phyloP scores from a whole-genome alignment of 495 filamentous ascomycete species.

The Lentithecium fluviatile region DNA sequence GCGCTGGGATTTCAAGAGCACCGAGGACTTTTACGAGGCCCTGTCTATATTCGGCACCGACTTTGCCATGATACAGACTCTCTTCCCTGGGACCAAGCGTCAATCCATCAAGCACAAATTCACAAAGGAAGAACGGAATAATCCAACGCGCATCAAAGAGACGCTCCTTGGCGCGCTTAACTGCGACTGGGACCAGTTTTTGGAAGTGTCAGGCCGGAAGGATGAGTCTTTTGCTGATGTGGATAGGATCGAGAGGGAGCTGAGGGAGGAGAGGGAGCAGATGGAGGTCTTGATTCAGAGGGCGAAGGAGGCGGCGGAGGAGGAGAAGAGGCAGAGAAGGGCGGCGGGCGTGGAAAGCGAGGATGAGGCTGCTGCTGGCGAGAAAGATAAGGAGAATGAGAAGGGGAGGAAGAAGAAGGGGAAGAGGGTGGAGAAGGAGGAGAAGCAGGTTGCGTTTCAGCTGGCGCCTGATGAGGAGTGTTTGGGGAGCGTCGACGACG shows the following conservation, averaged over 20 bases:
- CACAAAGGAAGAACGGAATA: conserved; percentile 81
- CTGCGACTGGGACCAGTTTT: conserved; percentile 40
- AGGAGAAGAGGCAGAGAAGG: conserved; percentile 52
- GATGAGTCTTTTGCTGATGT: conserved; percentile 36
- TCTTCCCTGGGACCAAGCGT: conserved; percentile 75
- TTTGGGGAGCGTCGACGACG: conserved; percentile 10
- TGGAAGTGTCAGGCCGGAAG: conserved; percentile 27
- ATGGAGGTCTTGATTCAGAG: conserved; percentile 65
- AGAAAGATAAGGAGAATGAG: conserved; percentile 38
- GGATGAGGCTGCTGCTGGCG: conserved; percentile 40
- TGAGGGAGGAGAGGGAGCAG: conserved; percentile 38
- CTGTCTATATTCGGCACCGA: conserved; percentile 89
- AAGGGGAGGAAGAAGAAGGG: conserved; percentile 29
- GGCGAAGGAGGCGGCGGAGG: conserved; percentile 64
- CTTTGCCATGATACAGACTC: conserved; percentile 79
- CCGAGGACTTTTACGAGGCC: conserved; percentile 80
- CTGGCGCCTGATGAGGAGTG: conserved; percentile 10
- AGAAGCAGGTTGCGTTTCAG: conserved; percentile 32
- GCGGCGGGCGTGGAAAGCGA: conserved; percentile 49
- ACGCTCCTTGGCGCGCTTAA: conserved; percentile 51
- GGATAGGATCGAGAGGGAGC: conserved; percentile 31
- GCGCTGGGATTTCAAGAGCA: conserved; percentile 73
- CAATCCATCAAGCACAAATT: conserved; percentile 89
- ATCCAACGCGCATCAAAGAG: conserved; percentile 65
- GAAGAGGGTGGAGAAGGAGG: conserved; percentile 36